Conservation (phyloP, 2,329 filamentous ascomycete genomes). For the Alternaria atra region DNA sequence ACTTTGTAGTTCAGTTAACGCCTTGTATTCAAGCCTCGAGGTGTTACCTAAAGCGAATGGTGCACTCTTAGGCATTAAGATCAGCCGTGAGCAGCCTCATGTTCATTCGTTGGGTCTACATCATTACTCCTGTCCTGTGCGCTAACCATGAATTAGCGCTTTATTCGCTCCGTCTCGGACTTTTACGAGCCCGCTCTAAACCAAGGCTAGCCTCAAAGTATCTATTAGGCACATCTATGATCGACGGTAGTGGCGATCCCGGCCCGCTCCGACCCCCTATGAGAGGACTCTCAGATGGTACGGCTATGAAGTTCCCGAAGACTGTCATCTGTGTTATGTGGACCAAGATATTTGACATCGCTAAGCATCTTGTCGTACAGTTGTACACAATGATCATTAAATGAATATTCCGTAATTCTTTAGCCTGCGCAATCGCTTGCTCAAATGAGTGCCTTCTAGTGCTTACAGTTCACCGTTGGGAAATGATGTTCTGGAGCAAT, state of each 20-base stretch:
- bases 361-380: neutral
- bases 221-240: neutral
- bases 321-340: neutral
- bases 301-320: neutral
- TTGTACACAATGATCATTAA: neutral
- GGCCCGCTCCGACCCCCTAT: neutral
- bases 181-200: neutral
- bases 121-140: neutral
- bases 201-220: neutral
- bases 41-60: neutral
- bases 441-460: neutral
- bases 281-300: neutral
- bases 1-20: neutral
- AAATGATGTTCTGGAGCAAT: neutral
- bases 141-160: neutral
- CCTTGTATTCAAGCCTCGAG: neutral
- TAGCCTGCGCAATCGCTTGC: neutral
- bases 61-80: neutral
- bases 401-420: neutral
- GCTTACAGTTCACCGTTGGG: neutral
- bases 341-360: neutral
- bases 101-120: slow-evolving; percentile 3
- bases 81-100: neutral
- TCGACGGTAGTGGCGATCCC: neutral
- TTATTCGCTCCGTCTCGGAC: neutral